phyloP scores from a whole-genome alignment of 2,329 filamentous ascomycete species.

The Leptographium wingfieldii region DNA sequence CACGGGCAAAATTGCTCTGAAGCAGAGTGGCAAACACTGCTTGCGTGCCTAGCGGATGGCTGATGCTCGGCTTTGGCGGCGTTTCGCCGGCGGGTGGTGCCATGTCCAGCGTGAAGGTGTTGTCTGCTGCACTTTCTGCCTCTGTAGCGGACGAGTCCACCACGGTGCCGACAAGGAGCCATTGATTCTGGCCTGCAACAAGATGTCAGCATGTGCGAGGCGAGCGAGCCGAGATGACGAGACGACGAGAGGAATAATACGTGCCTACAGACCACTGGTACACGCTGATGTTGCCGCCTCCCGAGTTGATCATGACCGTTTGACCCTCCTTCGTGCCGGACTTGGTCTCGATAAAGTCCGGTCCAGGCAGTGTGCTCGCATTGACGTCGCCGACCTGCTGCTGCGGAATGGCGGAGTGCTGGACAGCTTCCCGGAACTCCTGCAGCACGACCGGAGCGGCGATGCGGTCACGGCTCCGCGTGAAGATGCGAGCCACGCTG shows the following conservation, averaged over 20 bases:
- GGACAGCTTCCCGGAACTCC: constrained; percentile 72
- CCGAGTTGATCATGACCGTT: constrained; percentile 78
- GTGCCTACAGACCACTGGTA: constrained; percentile 65
- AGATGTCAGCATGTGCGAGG: neutral
- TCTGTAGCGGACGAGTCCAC: constrained; percentile 42
- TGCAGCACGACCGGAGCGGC: constrained; percentile 57
- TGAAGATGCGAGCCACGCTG: constrained; percentile 73
- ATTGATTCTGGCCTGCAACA: constrained; percentile 46
- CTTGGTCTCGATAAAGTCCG: constrained; percentile 71
- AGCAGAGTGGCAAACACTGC: constrained; percentile 10
- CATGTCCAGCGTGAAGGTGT: constrained; percentile 87
- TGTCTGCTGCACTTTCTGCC: constrained; percentile 47
- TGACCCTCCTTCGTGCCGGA: constrained; percentile 93
- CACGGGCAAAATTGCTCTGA: constrained; percentile 12
- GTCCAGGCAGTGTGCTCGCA: constrained; percentile 81
- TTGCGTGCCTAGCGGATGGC: constrained; percentile 54
- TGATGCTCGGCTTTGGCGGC: constrained; percentile 25
- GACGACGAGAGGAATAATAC: constrained; percentile 11
- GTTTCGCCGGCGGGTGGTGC: constrained; percentile 34
- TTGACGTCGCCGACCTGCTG: constrained; percentile 69
- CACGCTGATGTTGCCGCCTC: constrained; percentile 69
- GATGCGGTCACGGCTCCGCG: constrained; percentile 52
- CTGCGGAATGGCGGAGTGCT: constrained; percentile 73
- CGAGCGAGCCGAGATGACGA: neutral
- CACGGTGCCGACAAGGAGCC: constrained; percentile 86